Base-by-base conservation (phyloP, 495 filamentous ascomycete species). In the Pyrenula massariospora region DNA sequence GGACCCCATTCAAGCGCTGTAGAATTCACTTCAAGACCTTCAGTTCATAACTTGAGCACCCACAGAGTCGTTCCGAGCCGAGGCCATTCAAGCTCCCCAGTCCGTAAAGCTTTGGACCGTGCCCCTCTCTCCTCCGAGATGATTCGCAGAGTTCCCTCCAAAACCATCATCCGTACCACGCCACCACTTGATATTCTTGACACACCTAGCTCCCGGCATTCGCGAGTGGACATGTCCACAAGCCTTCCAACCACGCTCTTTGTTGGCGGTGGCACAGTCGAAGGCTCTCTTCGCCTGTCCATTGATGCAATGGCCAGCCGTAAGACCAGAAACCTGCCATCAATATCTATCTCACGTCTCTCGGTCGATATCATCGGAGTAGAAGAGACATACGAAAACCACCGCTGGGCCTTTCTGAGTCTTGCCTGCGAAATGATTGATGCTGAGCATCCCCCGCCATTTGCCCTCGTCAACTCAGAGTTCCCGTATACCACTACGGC, bases 361-460 rank as follows among this genome's bases (percentile, higher is more conserved):
- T 73, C 68, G 5, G 65, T 79, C 51, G 77, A 74, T 60, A 61
- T 83, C 19, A 54, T 80, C 50, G 80, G 80, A 0, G 64, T 78
- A 50, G 76, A 80, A 65, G 80, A 81, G 62, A 62, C 69, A 56
- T 59, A 59, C 31, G 66, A 66, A 3, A 54, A 60, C 48, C 68
- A 63, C 59, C 61, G 68, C 62, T 66, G 69, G 20, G 68, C 75
- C n/a, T 81, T 81, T 57, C 67, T 78, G 50, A 69, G 67, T 55
- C 60, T 81, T 48, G 72, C 72, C 20, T 75, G 65, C 52, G 79
- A 79, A 49, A 62, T 81, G 19, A 69, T 81, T 5, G 78, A 81
- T 58, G 64, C 63, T 25, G 65, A 66, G 21, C 72, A 79, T 57
- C 73, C 73, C 11, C 79, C 74, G 22, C 77, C 78, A 22, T 61